These are phyloP conservation scores for Alternaria panax DNA, from an alignment of 2,329 filamentous ascomycete species.

Conservation along the genomic window DNA sequence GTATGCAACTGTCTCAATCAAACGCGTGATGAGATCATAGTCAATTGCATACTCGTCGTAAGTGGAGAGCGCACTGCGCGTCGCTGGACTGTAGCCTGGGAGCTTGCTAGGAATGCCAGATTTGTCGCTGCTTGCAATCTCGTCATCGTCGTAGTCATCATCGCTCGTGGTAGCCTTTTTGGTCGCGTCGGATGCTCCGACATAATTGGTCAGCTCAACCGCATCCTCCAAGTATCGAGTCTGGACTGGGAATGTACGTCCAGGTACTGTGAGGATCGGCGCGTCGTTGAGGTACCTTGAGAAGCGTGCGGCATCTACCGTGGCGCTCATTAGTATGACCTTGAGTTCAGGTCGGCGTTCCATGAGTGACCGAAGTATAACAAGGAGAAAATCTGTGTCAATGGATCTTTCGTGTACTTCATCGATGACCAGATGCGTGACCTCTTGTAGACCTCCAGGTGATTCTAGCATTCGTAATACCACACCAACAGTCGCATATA, in stretches of 20 bases:
- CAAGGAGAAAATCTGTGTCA: slow-evolving; percentile 93
- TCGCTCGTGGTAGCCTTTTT: slow-evolving; percentile 59
- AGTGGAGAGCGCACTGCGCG: slow-evolving; percentile 74
- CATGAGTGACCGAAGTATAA: slow-evolving; percentile 86
- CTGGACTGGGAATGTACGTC: slow-evolving; percentile 90
- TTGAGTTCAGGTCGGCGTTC: slow-evolving; percentile 80
- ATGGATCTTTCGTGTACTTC: slow-evolving; percentile 93
- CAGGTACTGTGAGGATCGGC: slow-evolving; percentile 88
- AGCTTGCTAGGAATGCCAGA: slow-evolving; percentile 70
- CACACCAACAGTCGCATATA: slow-evolving; percentile 89
- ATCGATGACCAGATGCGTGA: slow-evolving; percentile 95
- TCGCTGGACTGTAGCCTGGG: slow-evolving; percentile 76
- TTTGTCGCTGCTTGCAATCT: slow-evolving; percentile 54
- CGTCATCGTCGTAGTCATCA: slow-evolving; percentile 59
- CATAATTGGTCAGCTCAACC: slow-evolving; percentile 82
- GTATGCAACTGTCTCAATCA: slow-evolving; percentile 78
- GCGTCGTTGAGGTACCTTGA: slow-evolving; percentile 86
- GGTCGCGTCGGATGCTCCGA: slow-evolving; percentile 52
- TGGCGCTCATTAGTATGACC: slow-evolving; percentile 96
- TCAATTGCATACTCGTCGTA: slow-evolving; percentile 94
- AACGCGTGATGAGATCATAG: slow-evolving; percentile 81
- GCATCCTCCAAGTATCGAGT: slow-evolving; percentile 92
- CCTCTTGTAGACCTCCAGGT: slow-evolving; percentile 82
- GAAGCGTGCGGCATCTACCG: slow-evolving; percentile 90
- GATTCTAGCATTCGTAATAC: slow-evolving; percentile 98